Conservation (phyloP, 2,329 filamentous ascomycete species). For the Tolypocladium amazonense region DNA sequence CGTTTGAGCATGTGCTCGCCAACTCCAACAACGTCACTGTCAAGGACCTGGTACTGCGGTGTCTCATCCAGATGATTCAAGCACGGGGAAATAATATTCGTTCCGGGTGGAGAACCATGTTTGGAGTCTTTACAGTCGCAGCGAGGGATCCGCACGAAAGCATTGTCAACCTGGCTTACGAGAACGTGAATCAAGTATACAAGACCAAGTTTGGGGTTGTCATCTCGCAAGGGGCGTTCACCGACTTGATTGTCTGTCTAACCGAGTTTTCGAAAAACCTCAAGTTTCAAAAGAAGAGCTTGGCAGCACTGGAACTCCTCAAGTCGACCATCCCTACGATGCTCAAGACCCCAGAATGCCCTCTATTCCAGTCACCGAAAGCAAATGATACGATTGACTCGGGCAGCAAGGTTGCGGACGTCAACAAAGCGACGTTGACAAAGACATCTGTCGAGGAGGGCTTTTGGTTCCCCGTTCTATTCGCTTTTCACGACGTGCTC, state of each 20-base stretch:
- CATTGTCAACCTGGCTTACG: slow-evolving; percentile 93
- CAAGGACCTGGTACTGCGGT: slow-evolving; percentile 94
- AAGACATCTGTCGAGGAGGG: slow-evolving; percentile 91
- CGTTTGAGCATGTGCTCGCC: slow-evolving; percentile 93
- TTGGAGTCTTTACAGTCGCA: slow-evolving; percentile 94
- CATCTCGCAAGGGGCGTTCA: slow-evolving; percentile 92
- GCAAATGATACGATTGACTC: slow-evolving; percentile 29
- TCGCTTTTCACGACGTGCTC: slow-evolving; percentile 95
- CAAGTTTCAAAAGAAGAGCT: slow-evolving; percentile 95
- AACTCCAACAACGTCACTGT: slow-evolving; percentile 87
- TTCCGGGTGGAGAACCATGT: slow-evolving; percentile 98
- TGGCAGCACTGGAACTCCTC: slow-evolving; percentile 89
- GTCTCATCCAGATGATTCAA: slow-evolving; percentile 98
- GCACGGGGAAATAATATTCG: slow-evolving; percentile 92
- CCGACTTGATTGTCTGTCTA: slow-evolving; percentile 88
- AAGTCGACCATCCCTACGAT: slow-evolving; percentile 92
- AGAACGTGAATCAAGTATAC: slow-evolving; percentile 93
- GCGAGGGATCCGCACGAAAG: slow-evolving; percentile 87
- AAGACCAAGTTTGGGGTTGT: slow-evolving; percentile 92
- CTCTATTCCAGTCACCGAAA: slow-evolving; percentile 57
- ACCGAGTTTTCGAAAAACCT: slow-evolving; percentile 99
- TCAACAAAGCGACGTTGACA: slow-evolving; percentile 45
- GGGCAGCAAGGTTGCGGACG: slow-evolving; percentile 29
- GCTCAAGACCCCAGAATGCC: slow-evolving; percentile 92
- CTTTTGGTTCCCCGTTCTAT: slow-evolving; percentile 97